phyloP scores from a whole-genome alignment of 306 rosid genomes.

The Vachellia pachyceras region DNA sequence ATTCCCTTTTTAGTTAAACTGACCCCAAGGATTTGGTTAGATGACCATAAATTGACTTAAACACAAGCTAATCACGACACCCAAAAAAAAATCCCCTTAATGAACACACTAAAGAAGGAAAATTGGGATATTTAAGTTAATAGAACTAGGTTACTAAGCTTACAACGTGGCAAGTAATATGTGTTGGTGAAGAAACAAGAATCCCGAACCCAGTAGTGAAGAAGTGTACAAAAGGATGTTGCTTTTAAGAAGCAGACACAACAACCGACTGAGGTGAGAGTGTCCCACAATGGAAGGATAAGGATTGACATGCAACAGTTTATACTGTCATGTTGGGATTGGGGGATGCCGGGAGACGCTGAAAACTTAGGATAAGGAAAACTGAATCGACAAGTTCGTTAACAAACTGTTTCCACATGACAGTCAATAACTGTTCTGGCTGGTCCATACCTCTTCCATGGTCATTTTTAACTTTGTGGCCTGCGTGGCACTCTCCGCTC shows the following conservation, averaged over 20 bases:
- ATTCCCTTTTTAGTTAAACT: neutral
- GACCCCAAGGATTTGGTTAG: neutral
- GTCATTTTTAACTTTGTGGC: slow-evolving; percentile 40
- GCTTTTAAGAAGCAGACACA: slow-evolving; percentile 35
- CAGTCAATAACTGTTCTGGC: slow-evolving; percentile 29
- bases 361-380: slow-evolving; percentile 46
- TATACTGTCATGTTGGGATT: slow-evolving; percentile 28
- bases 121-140: neutral
- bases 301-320: slow-evolving; percentile 20
- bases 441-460: slow-evolving; percentile 46
- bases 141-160: neutral
- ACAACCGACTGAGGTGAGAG: slow-evolving; percentile 23
- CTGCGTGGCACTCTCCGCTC: slow-evolving; percentile 34
- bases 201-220: neutral
- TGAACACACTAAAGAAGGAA: neutral
- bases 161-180: slow-evolving; percentile 2
- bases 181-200: slow-evolving; percentile 3
- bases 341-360: slow-evolving; percentile 10
- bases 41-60: neutral
- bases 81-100: neutral
- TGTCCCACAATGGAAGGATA: slow-evolving; percentile 46
- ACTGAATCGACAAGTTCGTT: slow-evolving; percentile 51
- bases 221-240: neutral
- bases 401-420: slow-evolving; percentile 37
- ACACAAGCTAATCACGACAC: neutral